These are phyloP conservation scores for Beauveria caledonica DNA, from an alignment of 2,329 filamentous ascomycete species.

Conservation along the genomic window DNA sequence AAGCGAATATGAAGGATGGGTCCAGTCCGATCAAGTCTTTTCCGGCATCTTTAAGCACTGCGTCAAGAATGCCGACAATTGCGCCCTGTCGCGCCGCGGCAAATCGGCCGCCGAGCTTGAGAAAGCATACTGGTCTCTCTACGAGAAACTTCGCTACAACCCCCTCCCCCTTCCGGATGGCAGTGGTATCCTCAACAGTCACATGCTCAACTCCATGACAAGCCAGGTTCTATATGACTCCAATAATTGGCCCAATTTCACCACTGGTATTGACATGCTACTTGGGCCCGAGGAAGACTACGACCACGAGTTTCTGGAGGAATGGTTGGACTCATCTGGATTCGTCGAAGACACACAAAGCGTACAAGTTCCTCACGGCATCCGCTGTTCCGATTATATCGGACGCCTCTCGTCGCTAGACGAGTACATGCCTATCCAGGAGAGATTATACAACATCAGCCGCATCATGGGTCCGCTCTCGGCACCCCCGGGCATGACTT, in stretches of 20 bases:
- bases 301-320: neutral
- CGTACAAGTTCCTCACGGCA: conserved; percentile 16
- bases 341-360: neutral
- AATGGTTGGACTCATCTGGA: neutral
- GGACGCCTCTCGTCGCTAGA: conserved; percentile 20
- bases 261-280: conserved; percentile 12
- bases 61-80: conserved; percentile 18
- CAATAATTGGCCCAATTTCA: conserved; percentile 13
- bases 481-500: conserved; percentile 17
- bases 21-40: conserved; percentile 21
- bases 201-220: conserved; percentile 16
- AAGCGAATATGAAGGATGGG: conserved; percentile 19
- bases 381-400: conserved; percentile 28
- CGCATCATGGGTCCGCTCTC: conserved; percentile 20
- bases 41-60: conserved; percentile 21
- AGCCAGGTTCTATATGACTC: conserved; percentile 17
- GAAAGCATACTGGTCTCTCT: conserved; percentile 20
- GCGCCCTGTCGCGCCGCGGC: conserved; percentile 22
- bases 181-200: conserved; percentile 19
- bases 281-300: neutral
- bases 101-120: conserved; percentile 27
- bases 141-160: conserved; percentile 21
- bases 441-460: conserved; percentile 19
- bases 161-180: conserved; percentile 18
- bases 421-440: conserved; percentile 19